Percentiles rank a stretch among this genome's conserved stretches.
Conservation (phyloP, 2,329 filamentous ascomycete species). For the Chaetomium strumarium region DNA sequence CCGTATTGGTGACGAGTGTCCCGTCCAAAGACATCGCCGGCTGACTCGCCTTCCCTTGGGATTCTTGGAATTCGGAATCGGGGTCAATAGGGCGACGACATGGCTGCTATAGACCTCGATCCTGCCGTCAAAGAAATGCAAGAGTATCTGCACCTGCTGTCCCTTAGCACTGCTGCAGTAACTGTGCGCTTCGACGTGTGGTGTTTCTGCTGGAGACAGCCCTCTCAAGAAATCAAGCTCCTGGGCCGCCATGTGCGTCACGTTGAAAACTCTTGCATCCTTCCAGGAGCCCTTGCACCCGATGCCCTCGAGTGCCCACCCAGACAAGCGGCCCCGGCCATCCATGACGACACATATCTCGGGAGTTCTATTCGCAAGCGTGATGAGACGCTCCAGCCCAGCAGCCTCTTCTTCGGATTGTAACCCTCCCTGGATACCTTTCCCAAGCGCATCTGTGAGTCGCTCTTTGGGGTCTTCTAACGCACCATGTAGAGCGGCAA, state of each 20-base stretch:
- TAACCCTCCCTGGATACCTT: conserved; percentile 58
- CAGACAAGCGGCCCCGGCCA: conserved; percentile 77
- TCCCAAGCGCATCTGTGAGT: conserved; percentile 70
- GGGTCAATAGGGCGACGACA: conserved; percentile 64
- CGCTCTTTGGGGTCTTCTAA: conserved; percentile 42
- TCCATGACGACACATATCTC: conserved; percentile 86
- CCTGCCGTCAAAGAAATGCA: conserved; percentile 80
- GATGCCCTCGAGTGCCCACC: conserved; percentile 87
- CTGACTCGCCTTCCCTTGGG: conserved; percentile 54
- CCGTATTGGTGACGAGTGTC: conserved; percentile 72
- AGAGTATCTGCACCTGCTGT: conserved; percentile 64
- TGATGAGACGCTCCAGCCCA: conserved; percentile 76
- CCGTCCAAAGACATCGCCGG: conserved; percentile 68
- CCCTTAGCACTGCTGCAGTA: conserved; percentile 57
- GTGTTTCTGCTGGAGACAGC: conserved; percentile 20
- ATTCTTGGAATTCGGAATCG: conserved; percentile 65
- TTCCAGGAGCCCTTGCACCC: conserved; percentile 55
- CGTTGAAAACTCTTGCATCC: conserved; percentile 71
- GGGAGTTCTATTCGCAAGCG: conserved; percentile 75
- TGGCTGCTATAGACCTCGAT: conserved; percentile 77
- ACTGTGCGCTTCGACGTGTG: conserved; percentile 62
- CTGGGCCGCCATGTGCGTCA: conserved; percentile 65
- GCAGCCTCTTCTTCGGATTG: conserved; percentile 56
- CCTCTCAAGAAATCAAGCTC: conserved; percentile 43
- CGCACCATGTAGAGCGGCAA: conserved; percentile 52